Conservation (phyloP, 2,329 filamentous ascomycete genomes). For the Alternaria gaisen region DNA sequence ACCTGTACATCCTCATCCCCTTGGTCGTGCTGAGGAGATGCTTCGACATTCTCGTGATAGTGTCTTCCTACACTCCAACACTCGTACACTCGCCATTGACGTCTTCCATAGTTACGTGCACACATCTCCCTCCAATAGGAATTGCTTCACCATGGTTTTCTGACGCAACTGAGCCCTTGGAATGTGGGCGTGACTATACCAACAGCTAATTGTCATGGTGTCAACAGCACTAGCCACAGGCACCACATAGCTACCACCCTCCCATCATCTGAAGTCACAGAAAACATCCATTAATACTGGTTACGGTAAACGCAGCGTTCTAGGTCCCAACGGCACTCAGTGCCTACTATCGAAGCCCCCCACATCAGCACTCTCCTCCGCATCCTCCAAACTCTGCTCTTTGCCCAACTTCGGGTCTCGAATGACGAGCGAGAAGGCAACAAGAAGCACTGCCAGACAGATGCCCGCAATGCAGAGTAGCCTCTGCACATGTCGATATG, state of each 20-base stretch:
- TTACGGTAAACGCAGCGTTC: neutral
- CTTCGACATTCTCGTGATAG: too few species aligned
- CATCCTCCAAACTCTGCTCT: constrained; percentile 57
- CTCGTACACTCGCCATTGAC: too few species aligned
- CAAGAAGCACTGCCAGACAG: constrained; percentile 58
- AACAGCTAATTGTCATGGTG: neutral
- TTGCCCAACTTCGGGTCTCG: constrained; percentile 58
- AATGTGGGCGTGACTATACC: too few species aligned
- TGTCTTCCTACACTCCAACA: too few species aligned
- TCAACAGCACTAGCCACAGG: neutral
- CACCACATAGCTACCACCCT: neutral
- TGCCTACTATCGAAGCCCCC: neutral
- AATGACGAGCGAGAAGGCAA: constrained; percentile 57
- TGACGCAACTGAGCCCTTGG: too few species aligned
- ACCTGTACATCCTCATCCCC: too few species aligned
- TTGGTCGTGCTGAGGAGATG: too few species aligned
- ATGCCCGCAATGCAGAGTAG: constrained; percentile 62
- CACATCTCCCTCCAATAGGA: too few species aligned
- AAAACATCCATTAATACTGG: neutral
- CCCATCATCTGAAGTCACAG: neutral
- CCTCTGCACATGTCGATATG: constrained; percentile 58
- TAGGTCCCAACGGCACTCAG: neutral
- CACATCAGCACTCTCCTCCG: constrained; percentile 37
- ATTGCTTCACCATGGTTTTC: too few species aligned
- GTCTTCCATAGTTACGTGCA: too few species aligned